These are phyloP conservation scores for Mycosphaerella arachidis DNA, from an alignment of 2,329 filamentous ascomycete species.

Conservation along the genomic window DNA sequence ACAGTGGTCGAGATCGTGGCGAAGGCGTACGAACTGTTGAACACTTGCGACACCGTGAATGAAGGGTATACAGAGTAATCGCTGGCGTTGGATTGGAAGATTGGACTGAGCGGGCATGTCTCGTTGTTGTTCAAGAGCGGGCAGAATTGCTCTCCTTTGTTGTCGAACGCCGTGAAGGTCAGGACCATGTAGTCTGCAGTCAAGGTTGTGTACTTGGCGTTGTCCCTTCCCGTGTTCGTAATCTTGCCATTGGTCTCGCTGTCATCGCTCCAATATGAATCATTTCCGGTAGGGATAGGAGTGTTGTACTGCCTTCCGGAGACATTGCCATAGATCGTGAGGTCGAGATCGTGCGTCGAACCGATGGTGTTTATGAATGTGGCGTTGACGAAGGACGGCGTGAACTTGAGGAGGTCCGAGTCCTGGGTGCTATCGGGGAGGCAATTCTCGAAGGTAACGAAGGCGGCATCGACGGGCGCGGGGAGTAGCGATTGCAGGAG, in stretches of 20 bases:
- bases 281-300: constrained; percentile 55
- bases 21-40: constrained; percentile 81
- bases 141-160: constrained; percentile 61
- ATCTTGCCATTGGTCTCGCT: constrained; percentile 72
- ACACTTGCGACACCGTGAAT: constrained; percentile 68
- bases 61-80: constrained; percentile 59
- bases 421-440: constrained; percentile 57
- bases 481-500: constrained; percentile 39
- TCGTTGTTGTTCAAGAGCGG: constrained; percentile 50
- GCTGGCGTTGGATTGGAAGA: constrained; percentile 57
- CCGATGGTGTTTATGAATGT: constrained; percentile 57
- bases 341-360: constrained; percentile 60
- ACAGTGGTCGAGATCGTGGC: constrained; percentile 73
- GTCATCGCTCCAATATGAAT: constrained; percentile 58
- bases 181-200: constrained; percentile 68
- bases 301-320: constrained; percentile 62
- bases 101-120: constrained; percentile 69
- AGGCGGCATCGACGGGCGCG: constrained; percentile 55
- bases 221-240: constrained; percentile 58
- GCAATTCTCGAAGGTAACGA: constrained; percentile 81
- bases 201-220: constrained; percentile 67
- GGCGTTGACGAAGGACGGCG: constrained; percentile 69
- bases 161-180: constrained; percentile 65
- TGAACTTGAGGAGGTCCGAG: constrained; percentile 68
- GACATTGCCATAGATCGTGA: constrained; percentile 89